A percentile compares a stretch with the other conserved stretches of the same genome.
These are phyloP conservation scores for Xerocomus amazonicus DNA, from an alignment of 1,284 basidiomycete species.

Conservation along the genomic window DNA sequence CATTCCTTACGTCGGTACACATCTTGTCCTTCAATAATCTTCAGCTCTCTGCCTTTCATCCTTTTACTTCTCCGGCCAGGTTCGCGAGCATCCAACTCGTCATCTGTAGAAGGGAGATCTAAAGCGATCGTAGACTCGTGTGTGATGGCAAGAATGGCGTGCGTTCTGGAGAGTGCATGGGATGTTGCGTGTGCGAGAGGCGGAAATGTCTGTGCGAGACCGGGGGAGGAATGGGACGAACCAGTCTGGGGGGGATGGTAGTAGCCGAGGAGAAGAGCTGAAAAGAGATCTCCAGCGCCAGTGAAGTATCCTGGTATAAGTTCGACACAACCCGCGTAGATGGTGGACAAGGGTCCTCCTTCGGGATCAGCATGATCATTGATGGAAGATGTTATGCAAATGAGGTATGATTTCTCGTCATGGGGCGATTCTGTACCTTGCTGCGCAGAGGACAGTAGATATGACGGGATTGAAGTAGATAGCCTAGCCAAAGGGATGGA, in stretches of 20 bases:
- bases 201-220: constrained; percentile 13
- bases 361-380: constrained; percentile 15
- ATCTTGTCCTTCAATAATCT: constrained; percentile 74
- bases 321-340: constrained; percentile 74
- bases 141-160: constrained; percentile 78
- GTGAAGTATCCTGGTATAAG: constrained; percentile 91
- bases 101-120: constrained; percentile 65
- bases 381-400: constrained; percentile 72
- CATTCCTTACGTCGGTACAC: constrained; percentile 39
- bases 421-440: constrained; percentile 1
- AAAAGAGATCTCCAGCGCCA: constrained; percentile 96
- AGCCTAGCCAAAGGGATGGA: constrained; percentile 77
- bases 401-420: constrained; percentile 49
- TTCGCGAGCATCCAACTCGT: constrained; percentile 65
- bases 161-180: constrained; percentile 78
- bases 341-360: constrained; percentile 33
- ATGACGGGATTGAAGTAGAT: constrained; percentile 43
- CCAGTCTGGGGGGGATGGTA: constrained; percentile 42
- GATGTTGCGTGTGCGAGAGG: constrained; percentile 50
- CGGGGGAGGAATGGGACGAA: constrained; percentile 12
- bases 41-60: constrained; percentile 80
- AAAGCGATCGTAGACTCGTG: constrained; percentile 47
- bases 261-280: constrained; percentile 86
- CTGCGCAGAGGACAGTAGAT: constrained; percentile 33
- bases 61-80: constrained; percentile 63